phyloP scores from a whole-genome alignment of 2,329 filamentous ascomycete genomes.

The Pseudogymnoascus sp. region DNA sequence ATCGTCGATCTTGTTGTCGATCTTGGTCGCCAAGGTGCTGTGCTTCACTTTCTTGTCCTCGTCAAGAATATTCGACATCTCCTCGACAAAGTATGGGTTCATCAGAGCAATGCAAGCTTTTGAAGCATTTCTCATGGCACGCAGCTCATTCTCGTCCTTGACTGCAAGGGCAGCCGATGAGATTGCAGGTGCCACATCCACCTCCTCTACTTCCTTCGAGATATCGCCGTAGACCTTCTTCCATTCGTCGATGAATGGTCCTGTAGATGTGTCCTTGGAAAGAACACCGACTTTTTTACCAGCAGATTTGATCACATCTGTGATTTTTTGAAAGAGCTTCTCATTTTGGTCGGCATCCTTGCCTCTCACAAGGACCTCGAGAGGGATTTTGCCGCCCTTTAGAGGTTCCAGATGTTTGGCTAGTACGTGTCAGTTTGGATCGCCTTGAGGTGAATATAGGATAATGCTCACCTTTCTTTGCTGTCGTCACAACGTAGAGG shows the following conservation, averaged over 20 bases:
- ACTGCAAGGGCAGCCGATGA: conserved; percentile 78
- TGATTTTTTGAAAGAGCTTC: conserved; percentile 76
- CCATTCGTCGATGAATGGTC: conserved; percentile 95
- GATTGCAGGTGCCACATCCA: conserved; percentile 74
- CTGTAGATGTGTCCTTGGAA: conserved; percentile 72
- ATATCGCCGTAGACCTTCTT: conserved; percentile 70
- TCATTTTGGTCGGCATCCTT: conserved; percentile 89
- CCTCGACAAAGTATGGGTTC: conserved; percentile 93
- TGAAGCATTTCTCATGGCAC: conserved; percentile 87
- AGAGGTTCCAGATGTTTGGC: conserved; percentile 88
- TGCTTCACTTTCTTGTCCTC: conserved; percentile 97
- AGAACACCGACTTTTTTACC: conserved; percentile 88
- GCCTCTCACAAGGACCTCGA: conserved; percentile 84
- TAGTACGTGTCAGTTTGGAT: conserved; percentile 35
- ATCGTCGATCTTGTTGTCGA: conserved; percentile 87
- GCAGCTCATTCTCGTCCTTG: conserved; percentile 92
- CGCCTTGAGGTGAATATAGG: background rate
- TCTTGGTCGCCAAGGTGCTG: conserved; percentile 72
- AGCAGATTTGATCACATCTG: conserved; percentile 77
- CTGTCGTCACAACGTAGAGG: conserved; percentile 87
- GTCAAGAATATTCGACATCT: conserved; percentile 94
- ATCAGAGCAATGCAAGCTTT: conserved; percentile 90
- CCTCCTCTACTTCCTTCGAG: conserved; percentile 77
- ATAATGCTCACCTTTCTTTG: conserved; percentile 72
- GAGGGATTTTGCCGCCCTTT: conserved; percentile 82